Conservation (phyloP, 2,329 filamentous ascomycete species). For the Colletotrichum aenigma region DNA sequence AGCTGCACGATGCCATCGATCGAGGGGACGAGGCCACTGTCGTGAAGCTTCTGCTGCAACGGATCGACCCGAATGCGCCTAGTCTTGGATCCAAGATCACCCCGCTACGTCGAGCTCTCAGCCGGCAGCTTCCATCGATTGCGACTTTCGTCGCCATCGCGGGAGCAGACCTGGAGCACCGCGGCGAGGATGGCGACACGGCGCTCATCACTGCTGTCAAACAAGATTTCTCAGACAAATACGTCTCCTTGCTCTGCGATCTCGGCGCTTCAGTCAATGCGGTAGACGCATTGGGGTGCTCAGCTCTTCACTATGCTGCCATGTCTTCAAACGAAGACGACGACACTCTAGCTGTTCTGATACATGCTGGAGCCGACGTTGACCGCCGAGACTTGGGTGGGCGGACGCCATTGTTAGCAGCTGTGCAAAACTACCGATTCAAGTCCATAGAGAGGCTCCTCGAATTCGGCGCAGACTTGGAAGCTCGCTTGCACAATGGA, state of each 20-base stretch:
- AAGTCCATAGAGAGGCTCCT: constrained; percentile 19
- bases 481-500: constrained; percentile 19
- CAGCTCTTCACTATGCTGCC: constrained; percentile 27
- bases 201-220: constrained; percentile 23
- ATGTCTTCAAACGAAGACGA: constrained; percentile 20
- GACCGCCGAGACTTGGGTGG: constrained; percentile 20
- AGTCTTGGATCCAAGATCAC: constrained; percentile 14
- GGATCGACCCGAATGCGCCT: constrained; percentile 23
- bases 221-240: constrained; percentile 23
- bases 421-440: constrained; percentile 20
- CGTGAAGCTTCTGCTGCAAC: constrained; percentile 23
- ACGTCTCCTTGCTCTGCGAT: constrained; percentile 25
- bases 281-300: constrained; percentile 22
- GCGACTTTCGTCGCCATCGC: constrained; percentile 25
- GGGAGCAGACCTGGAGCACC: constrained; percentile 24
- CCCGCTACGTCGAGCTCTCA: constrained; percentile 26
- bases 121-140: constrained; percentile 20
- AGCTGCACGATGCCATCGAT: constrained; percentile 29
- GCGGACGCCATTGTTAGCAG: constrained; percentile 24
- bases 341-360: constrained; percentile 23
- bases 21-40: constrained; percentile 22
- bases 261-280: constrained; percentile 25
- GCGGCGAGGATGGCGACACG: constrained; percentile 19
- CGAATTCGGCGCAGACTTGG: constrained; percentile 26
- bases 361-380: constrained; percentile 23